Percentiles rank a stretch among this genome's conserved stretches.
phyloP scores from a whole-genome alignment of 1,139 yeast genomes.

The Protomyces lactucae-debilis region DNA sequence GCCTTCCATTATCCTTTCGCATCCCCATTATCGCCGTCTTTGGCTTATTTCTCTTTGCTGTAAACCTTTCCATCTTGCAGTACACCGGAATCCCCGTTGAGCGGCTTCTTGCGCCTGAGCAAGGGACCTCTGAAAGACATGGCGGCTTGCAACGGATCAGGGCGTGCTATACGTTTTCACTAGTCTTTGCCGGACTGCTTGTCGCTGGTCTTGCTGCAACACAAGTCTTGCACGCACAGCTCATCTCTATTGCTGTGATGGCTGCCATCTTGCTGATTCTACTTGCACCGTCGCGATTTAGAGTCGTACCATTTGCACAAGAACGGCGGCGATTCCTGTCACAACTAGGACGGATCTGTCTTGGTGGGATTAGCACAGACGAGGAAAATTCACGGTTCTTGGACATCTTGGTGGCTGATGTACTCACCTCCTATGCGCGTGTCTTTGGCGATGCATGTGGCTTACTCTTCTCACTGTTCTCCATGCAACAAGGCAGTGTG shows the following conservation, averaged over 20 bases:
- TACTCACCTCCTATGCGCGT: conserved; percentile 71
- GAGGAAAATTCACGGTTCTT: conserved; percentile 50
- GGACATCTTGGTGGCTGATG: conserved; percentile 75
- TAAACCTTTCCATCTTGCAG: conserved; percentile 10
- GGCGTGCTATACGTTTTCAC: neutral
- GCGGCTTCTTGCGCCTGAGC: conserved; percentile 35
- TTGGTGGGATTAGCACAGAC: conserved; percentile 54
- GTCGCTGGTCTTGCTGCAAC: neutral
- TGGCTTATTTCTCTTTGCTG: conserved; percentile 45
- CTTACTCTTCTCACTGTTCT: conserved; percentile 35
- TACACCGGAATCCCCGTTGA: conserved; percentile 25
- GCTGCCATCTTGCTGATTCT: conserved; percentile 36
- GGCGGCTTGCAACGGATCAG: neutral
- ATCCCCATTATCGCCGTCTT: conserved; percentile 36
- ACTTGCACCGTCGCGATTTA: conserved; percentile 35
- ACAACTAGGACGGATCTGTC: conserved; percentile 43
- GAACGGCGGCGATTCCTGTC: conserved; percentile 36
- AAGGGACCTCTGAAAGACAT: neutral
- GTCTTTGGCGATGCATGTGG: conserved; percentile 62
- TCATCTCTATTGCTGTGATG: conserved; percentile 40
- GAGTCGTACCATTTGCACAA: conserved; percentile 28
- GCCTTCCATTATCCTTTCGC: conserved; percentile 50
- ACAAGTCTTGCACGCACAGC: neutral
- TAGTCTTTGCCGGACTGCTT: neutral
- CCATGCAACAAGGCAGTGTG: conserved; percentile 29